Evolutionary conservation across 2,329 filamentous ascomycete species (phyloP).

Genomic region (Raffaelea ambrosiae): DNA sequence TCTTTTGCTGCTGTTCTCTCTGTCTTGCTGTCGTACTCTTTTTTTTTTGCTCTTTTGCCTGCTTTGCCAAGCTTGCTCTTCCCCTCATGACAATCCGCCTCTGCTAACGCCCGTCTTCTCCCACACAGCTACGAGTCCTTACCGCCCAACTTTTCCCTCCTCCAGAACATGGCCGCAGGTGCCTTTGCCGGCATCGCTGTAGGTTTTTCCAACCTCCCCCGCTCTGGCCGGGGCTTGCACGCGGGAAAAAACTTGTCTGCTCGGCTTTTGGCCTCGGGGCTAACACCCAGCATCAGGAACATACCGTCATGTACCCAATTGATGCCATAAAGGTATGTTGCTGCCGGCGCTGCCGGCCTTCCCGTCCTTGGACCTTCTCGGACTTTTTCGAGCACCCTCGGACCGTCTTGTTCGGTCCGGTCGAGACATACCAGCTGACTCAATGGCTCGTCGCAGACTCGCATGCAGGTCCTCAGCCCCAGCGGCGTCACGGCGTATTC

Average conservation of each 20-base stretch:
- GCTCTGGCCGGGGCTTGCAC: not conserved
- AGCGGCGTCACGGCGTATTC: conserved; percentile 66
- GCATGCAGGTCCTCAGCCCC: conserved; percentile 94
- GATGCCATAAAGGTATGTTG: conserved; percentile 83
- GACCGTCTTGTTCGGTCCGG: too few species aligned
- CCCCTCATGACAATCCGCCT: not conserved
- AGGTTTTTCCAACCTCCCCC: conserved; percentile 25
- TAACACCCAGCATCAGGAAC: conserved; percentile 53
- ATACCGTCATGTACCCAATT: conserved; percentile 98
- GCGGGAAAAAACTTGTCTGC: not conserved
- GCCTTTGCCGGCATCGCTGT: conserved; percentile 96
- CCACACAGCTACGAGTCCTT: conserved; percentile 84
- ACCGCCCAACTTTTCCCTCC: conserved; percentile 85
- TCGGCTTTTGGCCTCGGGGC: not conserved
- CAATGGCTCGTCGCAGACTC: conserved; percentile 53
- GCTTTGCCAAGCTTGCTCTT: not conserved
- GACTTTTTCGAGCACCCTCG: too few species aligned
- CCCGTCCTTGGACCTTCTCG: too few species aligned
- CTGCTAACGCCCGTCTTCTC: not conserved
- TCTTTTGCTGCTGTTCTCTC: not conserved
- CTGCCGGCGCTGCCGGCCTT: too few species aligned
- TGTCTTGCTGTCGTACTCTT: not conserved
- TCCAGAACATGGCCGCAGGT: conserved; percentile 91
- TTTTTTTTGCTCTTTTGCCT: not conserved
- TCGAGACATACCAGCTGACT: too few species aligned